Percentiles rank a stretch among this genome's conserved stretches.
Conservation (phyloP, 2,329 filamentous ascomycete species). For the Juglanconis juglandina region DNA sequence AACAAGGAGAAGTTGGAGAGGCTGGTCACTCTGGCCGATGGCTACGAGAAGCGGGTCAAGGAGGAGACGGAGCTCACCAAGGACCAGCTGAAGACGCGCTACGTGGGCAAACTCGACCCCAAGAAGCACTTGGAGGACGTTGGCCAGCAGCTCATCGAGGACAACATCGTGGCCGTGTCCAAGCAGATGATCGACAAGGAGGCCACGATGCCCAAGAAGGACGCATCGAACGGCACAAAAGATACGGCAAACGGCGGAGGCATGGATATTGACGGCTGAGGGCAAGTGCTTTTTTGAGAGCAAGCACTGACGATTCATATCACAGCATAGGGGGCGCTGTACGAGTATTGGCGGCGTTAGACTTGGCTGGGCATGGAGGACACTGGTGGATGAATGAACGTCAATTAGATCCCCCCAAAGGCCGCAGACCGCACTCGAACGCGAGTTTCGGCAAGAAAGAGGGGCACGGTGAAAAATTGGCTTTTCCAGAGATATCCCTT, state of each 20-base stretch:
- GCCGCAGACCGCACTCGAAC: not conserved
- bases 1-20: constrained; percentile 87
- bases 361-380: constrained; percentile 13
- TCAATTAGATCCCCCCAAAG: not conserved
- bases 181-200: constrained; percentile 99
- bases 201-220: constrained; percentile 80
- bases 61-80: constrained; percentile 97
- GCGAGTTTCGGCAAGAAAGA: not conserved
- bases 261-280: constrained; percentile 68
- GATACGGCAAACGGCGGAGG: constrained; percentile 52
- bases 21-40: constrained; percentile 84
- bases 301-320: constrained; percentile 13
- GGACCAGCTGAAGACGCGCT: constrained; percentile 97
- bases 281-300: constrained; percentile 23
- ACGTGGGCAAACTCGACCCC: constrained; percentile 96
- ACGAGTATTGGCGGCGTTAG: constrained; percentile 17
- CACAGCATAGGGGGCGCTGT: constrained; percentile 19
- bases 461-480: not conserved
- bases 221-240: constrained; percentile 44
- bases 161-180: constrained; percentile 98
- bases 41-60: constrained; percentile 98
- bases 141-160: constrained; percentile 93
- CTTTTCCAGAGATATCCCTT: too few relatives aligned
- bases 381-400: constrained; percentile 13
- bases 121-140: constrained; percentile 99